Percentiles rank a stretch among this genome's conserved stretches.
phyloP scores from a whole-genome alignment of 2,329 filamentous ascomycete species.

The Monosporascus sp. region DNA sequence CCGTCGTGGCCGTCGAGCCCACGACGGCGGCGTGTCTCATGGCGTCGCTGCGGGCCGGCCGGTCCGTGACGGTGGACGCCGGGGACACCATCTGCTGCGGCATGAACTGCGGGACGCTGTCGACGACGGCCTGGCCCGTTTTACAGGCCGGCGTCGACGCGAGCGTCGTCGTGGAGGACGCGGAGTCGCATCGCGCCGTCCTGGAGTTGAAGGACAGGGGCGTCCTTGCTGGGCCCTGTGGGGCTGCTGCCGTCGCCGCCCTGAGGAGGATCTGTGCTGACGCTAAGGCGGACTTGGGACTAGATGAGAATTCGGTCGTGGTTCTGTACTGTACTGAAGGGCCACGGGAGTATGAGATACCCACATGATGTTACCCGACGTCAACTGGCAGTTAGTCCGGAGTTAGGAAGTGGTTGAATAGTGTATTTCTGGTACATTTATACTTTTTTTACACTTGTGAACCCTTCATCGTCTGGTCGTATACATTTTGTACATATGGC shows the following conservation, averaged over 20 bases:
- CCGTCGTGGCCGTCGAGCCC: constrained; percentile 66
- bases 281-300: constrained; percentile 28
- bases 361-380: constrained; percentile 15
- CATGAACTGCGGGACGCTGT: constrained; percentile 68
- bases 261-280: constrained; percentile 42
- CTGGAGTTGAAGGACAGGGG: constrained; percentile 40
- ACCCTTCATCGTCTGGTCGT: no score
- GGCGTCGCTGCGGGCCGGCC: constrained; percentile 45
- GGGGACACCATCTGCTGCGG: constrained; percentile 67
- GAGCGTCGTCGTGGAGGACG: constrained; percentile 55
- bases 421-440: not conserved
- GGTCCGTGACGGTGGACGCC: constrained; percentile 47
- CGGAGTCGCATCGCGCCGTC: constrained; percentile 56
- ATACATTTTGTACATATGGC: constrained; percentile 11
- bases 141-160: constrained; percentile 55
- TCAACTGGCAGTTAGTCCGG: no score
- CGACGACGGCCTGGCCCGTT: constrained; percentile 58
- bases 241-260: constrained; percentile 44
- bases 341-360: constrained; percentile 44
- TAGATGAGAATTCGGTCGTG: constrained; percentile 49
- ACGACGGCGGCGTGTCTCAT: constrained; percentile 57
- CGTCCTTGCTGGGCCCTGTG: constrained; percentile 27
- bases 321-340: constrained; percentile 67
- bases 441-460: no score
- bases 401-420: not conserved